A percentile compares a stretch with the other conserved stretches of the same genome.
Conservation (phyloP, 2,329 filamentous ascomycete species). For the Penicillium thymicola region DNA sequence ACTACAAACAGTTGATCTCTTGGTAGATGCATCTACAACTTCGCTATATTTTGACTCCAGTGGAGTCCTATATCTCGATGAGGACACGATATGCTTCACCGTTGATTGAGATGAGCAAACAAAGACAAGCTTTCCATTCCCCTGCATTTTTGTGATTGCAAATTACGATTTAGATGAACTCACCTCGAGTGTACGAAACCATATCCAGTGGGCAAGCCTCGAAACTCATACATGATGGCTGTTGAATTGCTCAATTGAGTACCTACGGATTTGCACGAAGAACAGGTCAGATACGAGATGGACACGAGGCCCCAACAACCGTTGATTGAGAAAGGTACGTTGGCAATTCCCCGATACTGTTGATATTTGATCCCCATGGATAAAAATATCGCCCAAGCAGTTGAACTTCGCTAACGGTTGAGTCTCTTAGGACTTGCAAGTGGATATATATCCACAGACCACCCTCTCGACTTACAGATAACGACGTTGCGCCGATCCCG, state of each 20-base stretch:
- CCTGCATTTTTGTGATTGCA: neutral
- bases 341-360: neutral
- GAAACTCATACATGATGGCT: neutral
- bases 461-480: neutral
- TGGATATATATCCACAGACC: neutral
- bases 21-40: neutral
- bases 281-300: neutral
- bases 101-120: neutral
- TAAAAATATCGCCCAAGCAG: neutral
- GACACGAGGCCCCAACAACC: neutral
- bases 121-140: neutral
- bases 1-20: neutral
- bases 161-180: neutral
- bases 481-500: neutral
- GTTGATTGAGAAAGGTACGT: neutral
- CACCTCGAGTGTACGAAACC: too few relatives aligned
- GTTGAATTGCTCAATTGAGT: neutral
- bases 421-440: neutral
- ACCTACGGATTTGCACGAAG: neutral
- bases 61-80: neutral
- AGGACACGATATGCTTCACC: neutral
- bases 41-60: neutral
- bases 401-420: neutral
- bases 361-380: neutral
- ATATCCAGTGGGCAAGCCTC: neutral